Base-by-base conservation (phyloP, 306 rosid genomes). In the Fagus sylvatica region DNA sequence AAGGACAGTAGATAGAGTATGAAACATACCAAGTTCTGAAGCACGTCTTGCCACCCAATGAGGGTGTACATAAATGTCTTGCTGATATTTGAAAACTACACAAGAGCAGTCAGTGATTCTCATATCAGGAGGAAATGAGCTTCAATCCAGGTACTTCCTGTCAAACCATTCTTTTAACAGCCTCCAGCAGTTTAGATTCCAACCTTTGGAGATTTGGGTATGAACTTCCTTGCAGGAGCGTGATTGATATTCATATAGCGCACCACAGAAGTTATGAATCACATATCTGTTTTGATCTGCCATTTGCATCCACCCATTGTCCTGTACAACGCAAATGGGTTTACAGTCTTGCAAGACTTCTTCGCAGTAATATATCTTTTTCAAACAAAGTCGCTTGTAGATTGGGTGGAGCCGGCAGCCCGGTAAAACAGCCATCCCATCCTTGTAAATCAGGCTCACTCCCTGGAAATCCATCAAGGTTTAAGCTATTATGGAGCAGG, bases 131-230 rank as follows among this genome's bases (percentile, higher is more conserved):
- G 0, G 83, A 51, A 39, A 84, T 0, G 84, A 69, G 37, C 19
- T 75, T 81, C 74, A 83, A 3, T 10, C 46, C 61, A n/a, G 22
- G 36, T 11, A 59, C 53, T 11, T 51, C 5, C 32, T 2, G 69
- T n/a, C n/a, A 81, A 85, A 0, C 81, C 74, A 67, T 74, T 4
- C 19, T 79, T 57, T 78, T 15, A 71, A 65, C 86, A 83, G n/a
- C 86, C 86, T 17, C 30, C 72, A 28, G 3, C 53, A 55, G 64
- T 79, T 33, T 73, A 37, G 2, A 34, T 34, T 33, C 69, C 69
- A 15, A 7, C 13, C 6, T 36, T 62, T 15, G 19, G 42, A 62
- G 4, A 62, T 13, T 62, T 62, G 69, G 69, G 78, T 3, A 13
- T 5, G 28, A 75, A 83, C n/a, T n/a, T 37, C 87, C 78, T 0